phyloP scores from a whole-genome alignment of 495 filamentous ascomycete genomes.

The Aspergillus carlsbadensis region DNA sequence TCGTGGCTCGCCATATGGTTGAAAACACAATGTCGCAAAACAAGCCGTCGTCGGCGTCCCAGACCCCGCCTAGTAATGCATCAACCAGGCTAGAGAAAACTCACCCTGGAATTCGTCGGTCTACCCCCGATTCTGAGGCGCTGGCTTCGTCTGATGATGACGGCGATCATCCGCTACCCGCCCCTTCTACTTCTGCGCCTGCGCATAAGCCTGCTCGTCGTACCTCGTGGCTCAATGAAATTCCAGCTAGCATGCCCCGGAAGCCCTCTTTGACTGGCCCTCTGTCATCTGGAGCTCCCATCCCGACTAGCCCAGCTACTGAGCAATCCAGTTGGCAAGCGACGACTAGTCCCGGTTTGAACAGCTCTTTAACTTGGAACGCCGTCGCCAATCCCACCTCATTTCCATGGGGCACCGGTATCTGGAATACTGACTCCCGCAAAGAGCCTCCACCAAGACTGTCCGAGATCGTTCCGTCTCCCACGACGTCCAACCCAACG shows the following conservation, averaged over 20 bases:
- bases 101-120: slow-evolving; percentile 63
- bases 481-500: slow-evolving; percentile 67
- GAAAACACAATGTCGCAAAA: slow-evolving; percentile 28
- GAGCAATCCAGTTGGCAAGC: slow-evolving; percentile 70
- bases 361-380: slow-evolving; percentile 57
- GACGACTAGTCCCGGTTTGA: slow-evolving; percentile 42
- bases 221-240: slow-evolving; percentile 56
- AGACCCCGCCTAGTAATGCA: slow-evolving; percentile 45
- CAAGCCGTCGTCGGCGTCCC: slow-evolving; percentile 30
- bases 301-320: slow-evolving; percentile 68
- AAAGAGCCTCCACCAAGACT: slow-evolving; percentile 74
- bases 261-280: slow-evolving; percentile 56
- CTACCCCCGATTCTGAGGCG: slow-evolving; percentile 91
- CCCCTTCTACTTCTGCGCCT: slow-evolving; percentile 31
- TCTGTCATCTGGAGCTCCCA: slow-evolving; percentile 73
- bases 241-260: slow-evolving; percentile 42
- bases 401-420: slow-evolving; percentile 73
- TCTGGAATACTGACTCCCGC: slow-evolving; percentile 72
- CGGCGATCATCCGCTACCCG: slow-evolving; percentile 48
- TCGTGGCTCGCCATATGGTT: background rate
- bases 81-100: slow-evolving; percentile 70
- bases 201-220: slow-evolving; percentile 45
- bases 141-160: slow-evolving; percentile 93
- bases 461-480: slow-evolving; percentile 74
- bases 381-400: slow-evolving; percentile 53